These are phyloP conservation scores for Elaeis oleifera DNA, from an alignment of 202 grass and related monocot species.

Conservation along the genomic window DNA sequence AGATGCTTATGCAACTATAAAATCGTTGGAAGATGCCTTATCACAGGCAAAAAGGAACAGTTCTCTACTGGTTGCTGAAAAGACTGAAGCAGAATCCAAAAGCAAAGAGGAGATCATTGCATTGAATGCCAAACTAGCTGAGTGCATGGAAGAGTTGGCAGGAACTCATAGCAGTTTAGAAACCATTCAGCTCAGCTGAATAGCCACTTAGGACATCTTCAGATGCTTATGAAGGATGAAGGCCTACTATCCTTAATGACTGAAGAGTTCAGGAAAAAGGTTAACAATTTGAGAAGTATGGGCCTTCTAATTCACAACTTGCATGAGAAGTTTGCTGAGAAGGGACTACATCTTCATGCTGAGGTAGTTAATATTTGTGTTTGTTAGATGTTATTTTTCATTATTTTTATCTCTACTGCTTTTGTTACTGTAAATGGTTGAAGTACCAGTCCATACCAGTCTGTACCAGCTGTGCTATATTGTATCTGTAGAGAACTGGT, in stretches of 20 bases:
- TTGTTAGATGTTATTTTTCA: too few relatives aligned
- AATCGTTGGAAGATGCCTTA: slow-evolving; percentile 62
- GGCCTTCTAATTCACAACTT: slow-evolving; percentile 59
- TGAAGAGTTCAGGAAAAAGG: slow-evolving; percentile 70
- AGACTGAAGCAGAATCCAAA: slow-evolving; percentile 49
- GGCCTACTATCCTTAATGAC: slow-evolving; percentile 40
- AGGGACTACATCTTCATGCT: slow-evolving; percentile 44
- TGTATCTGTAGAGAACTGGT: too few relatives aligned
- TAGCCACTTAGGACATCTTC: slow-evolving; percentile 59
- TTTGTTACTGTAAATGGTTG: too few relatives aligned
- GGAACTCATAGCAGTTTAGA: slow-evolving; percentile 49
- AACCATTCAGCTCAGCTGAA: slow-evolving; percentile 50
- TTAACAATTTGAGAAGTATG: slow-evolving; percentile 57
- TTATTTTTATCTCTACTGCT: too few relatives aligned
- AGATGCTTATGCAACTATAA: slow-evolving; percentile 55
- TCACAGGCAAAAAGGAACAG: slow-evolving; percentile 44
- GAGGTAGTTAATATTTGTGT: slow-evolving; percentile 39
- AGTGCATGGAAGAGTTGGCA: slow-evolving; percentile 59
- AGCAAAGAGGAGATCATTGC: slow-evolving; percentile 46
- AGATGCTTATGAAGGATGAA: slow-evolving; percentile 50
- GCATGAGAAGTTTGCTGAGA: slow-evolving; percentile 63
- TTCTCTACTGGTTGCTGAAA: slow-evolving; percentile 46
- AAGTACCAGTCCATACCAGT: too few relatives aligned
- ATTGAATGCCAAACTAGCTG: slow-evolving; percentile 54
- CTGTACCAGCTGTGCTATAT: too few relatives aligned